Evolutionary conservation across 805 yeast species (phyloP), one percentile per base, ranked within the genome.

Genomic region (Hanseniaspora meyeri): DNA sequence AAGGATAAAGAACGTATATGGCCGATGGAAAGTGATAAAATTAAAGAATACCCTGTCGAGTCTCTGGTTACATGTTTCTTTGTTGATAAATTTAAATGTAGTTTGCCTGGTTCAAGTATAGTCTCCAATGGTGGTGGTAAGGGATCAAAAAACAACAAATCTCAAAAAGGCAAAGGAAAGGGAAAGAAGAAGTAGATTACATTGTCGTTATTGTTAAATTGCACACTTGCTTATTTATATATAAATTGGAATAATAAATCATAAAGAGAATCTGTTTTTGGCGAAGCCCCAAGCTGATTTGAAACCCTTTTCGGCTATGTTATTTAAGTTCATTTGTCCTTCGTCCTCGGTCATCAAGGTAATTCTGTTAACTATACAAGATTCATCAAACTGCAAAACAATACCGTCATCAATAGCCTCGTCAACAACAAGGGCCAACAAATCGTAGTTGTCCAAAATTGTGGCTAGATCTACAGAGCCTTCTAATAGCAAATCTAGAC

Each of bases 331-430:
- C 63, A 81, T 72, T 60, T 77, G 75, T 40, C 77, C 73, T 63
- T 88, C 96, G 61, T 77, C 80, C 37, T 80, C 70, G 48, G 96
- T 95, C 36, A 93, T 82, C 59, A 81, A 79, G n/a, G 97, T 86
- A 29, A 90, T 96, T 71, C 98, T 80, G 16, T 95, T 80, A 2
- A 91, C 90, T 62, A 93, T 86, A 43, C 87, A 81, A 38, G 84
- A 80, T 5, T 95, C 82, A 65, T 93, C 97, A 31, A 89, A 84
- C 69, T 93, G 97, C 62, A 93, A 76, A 57, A 93, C 81, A 60
- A 93, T 81, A 43, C 97, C 98, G 66, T 90, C 95, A 67, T 93
- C 98, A 51, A 93, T 75, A 10, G 95, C 78, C 71, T 93, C 97
- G 69, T 93, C 98, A 46, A 90, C 78, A 4, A 95, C 87, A 68